Evolutionary conservation across 805 yeast genomes (phyloP), one percentile per base, ranked within the genome.

Genomic region (Saccharomyces eubayanus): DNA sequence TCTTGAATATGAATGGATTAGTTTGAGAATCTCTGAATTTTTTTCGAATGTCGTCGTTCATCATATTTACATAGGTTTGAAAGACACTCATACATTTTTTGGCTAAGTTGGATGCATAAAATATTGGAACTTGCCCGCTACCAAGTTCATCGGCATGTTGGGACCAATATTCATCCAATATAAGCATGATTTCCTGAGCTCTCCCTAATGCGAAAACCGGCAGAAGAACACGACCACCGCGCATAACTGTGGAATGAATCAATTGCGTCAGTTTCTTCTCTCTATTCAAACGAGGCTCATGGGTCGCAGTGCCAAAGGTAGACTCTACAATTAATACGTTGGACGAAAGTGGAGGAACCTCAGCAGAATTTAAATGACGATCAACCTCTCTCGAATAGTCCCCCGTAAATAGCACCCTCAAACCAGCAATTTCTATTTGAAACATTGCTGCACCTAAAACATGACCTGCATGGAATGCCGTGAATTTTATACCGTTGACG

Each of bases 381-480:
- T 91, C 96, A 64, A 88, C 90, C 69, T 92, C 98, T 63, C 99
- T 78, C 2, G 98, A 92, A 66, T 89, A 94, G 70, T 94, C 99
- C 53, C 99, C 99, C 0, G 99, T 94, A 67, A 92, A 94, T 51
- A 94, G 70, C 0, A 89, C 77, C 60, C 89, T 87, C 55, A 92
- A 73, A 0, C 97, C 97, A 20, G 96, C 97, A 62, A 94, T 86
- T 69, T 94, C 99, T 49, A 94, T 81, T 59, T 94, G 84, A 69
- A 85, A 94, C 98, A 94, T 94, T 11, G 98, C 97, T 10, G 99
- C 98, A 53, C 99, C 99, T 47, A 94, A 75, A 11, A 94, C 99
- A 77, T 94, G 99, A n/a, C 99, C 99, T 6, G 99, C 99, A 72
- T 92, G 99, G 69, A 86, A 94, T 1, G 99, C 99, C 1, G 99